Evolutionary conservation across 2,329 filamentous ascomycete genomes (phyloP).

Genomic region (Apiospora pterosperma): DNA sequence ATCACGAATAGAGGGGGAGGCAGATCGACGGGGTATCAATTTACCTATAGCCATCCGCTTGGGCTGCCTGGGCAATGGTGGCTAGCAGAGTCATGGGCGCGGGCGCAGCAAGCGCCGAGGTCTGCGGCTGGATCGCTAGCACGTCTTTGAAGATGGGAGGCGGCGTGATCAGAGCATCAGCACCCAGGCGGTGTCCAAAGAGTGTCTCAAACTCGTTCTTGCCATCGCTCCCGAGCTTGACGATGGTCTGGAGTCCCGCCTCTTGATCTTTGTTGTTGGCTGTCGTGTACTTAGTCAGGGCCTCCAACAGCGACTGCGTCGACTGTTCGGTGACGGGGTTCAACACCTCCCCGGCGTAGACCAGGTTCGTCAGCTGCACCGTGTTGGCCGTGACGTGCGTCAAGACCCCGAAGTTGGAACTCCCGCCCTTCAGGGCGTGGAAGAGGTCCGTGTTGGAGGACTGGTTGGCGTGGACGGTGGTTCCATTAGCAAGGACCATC

Average conservation of each 20-base stretch:
- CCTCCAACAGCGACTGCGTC: background rate
- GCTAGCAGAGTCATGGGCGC: background rate
- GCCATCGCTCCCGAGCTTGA: background rate
- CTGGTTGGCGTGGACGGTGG: conserved; percentile 36
- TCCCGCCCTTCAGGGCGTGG: conserved; percentile 45
- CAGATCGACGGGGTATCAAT: background rate
- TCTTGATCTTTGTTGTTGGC: background rate
- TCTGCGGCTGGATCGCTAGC: background rate
- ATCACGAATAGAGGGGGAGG: background rate
- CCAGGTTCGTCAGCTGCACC: conserved; percentile 7
- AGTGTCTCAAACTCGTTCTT: background rate
- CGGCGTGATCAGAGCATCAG: background rate
- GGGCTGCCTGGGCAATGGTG: background rate
- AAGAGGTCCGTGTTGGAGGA: conserved; percentile 38
- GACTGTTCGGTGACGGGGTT: background rate
- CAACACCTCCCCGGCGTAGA: background rate
- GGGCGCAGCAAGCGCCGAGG: background rate
- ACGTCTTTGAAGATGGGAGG: background rate
- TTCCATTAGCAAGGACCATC: conserved; percentile 41
- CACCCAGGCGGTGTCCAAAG: background rate
- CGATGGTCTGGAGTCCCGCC: background rate
- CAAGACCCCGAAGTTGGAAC: conserved; percentile 44
- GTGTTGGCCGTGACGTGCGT: conserved; percentile 30
- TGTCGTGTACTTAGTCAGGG: background rate
- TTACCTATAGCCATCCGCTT: background rate